Conservation (phyloP, 73 alveolate genomes). For the Stentor roeselii region DNA sequence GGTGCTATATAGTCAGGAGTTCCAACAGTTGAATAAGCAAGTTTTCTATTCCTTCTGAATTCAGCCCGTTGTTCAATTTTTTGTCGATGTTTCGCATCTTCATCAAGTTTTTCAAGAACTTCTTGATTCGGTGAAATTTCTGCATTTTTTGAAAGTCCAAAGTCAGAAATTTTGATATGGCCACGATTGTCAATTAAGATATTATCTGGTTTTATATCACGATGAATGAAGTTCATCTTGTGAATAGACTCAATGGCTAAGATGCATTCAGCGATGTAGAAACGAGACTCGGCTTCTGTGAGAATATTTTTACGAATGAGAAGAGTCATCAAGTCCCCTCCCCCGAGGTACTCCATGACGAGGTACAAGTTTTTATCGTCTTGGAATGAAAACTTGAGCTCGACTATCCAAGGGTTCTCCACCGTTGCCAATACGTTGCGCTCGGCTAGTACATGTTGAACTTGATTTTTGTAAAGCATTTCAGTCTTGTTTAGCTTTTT, state of each 20-base stretch:
- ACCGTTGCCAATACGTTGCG: conserved; percentile 68
- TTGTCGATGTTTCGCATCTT: background rate
- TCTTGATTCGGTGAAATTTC: too few relatives aligned
- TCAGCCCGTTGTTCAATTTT: background rate
- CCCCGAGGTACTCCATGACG: conserved; percentile 59
- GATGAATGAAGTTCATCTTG: conserved; percentile 77
- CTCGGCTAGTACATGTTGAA: conserved; percentile 63
- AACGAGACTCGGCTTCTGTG: conserved; percentile 78
- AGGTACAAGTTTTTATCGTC: conserved; percentile 51
- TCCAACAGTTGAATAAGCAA: conserved; percentile 38
- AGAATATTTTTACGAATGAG: conserved; percentile 80
- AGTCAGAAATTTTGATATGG: conserved; percentile 69
- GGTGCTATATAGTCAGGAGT: too few relatives aligned
- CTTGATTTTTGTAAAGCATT: conserved; percentile 63
- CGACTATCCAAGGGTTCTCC: conserved; percentile 59
- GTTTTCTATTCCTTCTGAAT: conserved; percentile 11
- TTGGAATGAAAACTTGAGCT: conserved; percentile 47
- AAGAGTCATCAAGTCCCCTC: conserved; percentile 74
- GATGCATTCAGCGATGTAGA: conserved; percentile 77
- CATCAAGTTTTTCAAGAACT: background rate
- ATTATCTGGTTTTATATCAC: conserved; percentile 88
- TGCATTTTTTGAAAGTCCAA: conserved; percentile 59
- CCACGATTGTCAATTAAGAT: conserved; percentile 72
- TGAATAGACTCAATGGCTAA: conserved; percentile 87
- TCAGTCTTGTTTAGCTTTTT: conserved; percentile 66